Evolutionary conservation across 371 early-diverging fungal genomes (phyloP).

Genomic region (Encephalitozoon hellem): DNA sequence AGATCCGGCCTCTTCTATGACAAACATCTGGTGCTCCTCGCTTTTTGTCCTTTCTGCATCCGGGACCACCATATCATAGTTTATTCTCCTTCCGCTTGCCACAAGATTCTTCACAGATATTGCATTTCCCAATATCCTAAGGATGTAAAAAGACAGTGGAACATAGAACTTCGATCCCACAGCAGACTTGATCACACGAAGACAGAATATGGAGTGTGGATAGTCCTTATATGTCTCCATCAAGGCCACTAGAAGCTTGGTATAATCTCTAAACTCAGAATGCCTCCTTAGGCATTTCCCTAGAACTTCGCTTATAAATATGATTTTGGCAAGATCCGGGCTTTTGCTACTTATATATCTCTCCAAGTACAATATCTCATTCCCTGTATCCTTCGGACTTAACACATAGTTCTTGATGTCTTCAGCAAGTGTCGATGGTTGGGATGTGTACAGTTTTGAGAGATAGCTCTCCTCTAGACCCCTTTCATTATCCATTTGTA

Average conservation of each 20-base stretch:
- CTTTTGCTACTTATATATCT: background rate
- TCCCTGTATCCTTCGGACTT: background rate
- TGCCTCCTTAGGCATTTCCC: conserved; percentile 6
- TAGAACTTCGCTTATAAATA: conserved; percentile 15
- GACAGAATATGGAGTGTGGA: conserved; percentile 9
- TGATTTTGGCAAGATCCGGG: background rate
- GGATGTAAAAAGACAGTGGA: conserved; percentile 3
- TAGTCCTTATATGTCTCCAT: conserved; percentile 10
- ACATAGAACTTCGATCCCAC: background rate
- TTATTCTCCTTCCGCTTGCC: background rate
- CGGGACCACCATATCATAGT: background rate
- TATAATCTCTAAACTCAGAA: conserved; percentile 8
- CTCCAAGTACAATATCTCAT: background rate
- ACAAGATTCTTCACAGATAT: background rate
- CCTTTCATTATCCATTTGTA: background rate
- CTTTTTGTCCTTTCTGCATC: background rate
- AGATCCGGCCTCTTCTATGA: conserved; percentile 4
- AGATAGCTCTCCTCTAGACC: background rate
- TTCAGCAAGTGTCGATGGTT: background rate
- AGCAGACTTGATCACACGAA: conserved; percentile 15
- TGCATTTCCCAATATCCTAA: conserved; percentile 13
- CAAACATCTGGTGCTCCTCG: conserved; percentile 9
- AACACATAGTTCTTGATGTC: background rate
- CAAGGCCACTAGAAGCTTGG: background rate
- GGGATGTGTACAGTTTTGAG: background rate